phyloP scores from a whole-genome alignment of 2,329 filamentous ascomycete genomes.

The Arthrinium puccinioides region DNA sequence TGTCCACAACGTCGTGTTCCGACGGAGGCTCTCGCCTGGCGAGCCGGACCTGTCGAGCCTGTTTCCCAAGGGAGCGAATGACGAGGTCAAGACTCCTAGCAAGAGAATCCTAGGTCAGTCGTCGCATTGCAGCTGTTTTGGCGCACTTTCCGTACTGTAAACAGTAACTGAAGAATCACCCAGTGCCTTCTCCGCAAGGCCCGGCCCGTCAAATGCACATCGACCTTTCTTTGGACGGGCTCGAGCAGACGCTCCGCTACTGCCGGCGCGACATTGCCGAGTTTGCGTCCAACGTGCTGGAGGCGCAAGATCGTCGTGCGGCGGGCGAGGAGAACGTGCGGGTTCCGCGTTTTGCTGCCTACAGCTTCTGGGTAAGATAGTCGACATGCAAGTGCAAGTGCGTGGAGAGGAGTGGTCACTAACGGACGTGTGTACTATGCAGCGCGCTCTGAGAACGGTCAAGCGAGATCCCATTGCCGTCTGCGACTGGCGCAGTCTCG shows the following conservation, averaged over 20 bases:
- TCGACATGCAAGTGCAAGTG: not conserved
- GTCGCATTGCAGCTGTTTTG: not conserved
- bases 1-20: conserved; percentile 1
- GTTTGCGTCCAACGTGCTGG: not conserved
- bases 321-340: not conserved
- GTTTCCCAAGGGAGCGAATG: not conserved
- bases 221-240: conserved; percentile 1
- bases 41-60: conserved; percentile 1
- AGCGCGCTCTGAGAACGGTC: not conserved
- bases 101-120: not conserved
- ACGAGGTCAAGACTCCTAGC: not conserved
- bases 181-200: not conserved
- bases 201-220: not conserved
- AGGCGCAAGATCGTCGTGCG: not conserved
- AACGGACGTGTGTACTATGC: not conserved
- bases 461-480: conserved; percentile 1
- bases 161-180: not conserved
- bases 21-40: not conserved
- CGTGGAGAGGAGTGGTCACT: not conserved
- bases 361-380: not conserved
- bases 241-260: conserved; percentile 1
- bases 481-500: conserved; percentile 1
- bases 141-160: not conserved
- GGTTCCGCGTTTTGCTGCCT: not conserved
- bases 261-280: not conserved